Conservation (phyloP, 2,329 filamentous ascomycete species). For the Elsinoe necatrix region DNA sequence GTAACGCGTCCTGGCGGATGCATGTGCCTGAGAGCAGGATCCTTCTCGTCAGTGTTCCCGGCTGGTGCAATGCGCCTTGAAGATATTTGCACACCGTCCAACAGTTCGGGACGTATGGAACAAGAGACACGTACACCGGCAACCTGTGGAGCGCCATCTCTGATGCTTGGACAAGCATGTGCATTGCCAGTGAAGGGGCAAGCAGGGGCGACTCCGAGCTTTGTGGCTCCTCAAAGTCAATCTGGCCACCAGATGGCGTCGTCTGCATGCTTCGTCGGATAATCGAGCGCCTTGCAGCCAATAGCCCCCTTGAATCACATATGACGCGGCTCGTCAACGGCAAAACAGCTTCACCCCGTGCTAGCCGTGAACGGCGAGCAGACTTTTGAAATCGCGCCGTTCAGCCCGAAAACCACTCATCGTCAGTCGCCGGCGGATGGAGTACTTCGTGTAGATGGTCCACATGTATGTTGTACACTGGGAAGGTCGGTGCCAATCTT, state of each 20-base stretch:
- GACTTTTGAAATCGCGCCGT: not conserved
- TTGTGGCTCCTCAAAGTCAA: not conserved
- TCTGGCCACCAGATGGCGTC: not conserved
- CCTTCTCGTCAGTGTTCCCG: not conserved
- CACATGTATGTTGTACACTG: no score
- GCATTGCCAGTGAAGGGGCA: not conserved
- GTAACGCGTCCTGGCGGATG: constrained; percentile 2
- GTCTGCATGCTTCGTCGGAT: not conserved
- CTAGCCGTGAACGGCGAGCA: not conserved
- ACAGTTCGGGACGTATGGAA: not conserved
- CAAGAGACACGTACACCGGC: no score
- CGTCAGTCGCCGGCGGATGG: not conserved
- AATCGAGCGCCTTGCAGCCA: not conserved
- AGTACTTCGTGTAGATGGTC: not conserved
- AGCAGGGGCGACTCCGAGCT: not conserved
- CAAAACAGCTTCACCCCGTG: not conserved
- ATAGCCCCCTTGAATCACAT: not conserved
- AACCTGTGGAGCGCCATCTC: no score
- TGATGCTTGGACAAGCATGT: no score
- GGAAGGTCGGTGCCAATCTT: no score
- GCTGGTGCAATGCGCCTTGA: not conserved
- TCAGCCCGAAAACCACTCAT: not conserved
- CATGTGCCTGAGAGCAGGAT: not conserved
- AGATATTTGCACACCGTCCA: not conserved
- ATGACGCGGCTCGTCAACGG: constrained; percentile 5